Evolutionary conservation across 108 stramenopile genomes (phyloP).

Genomic region (Bacterosira constricta): DNA sequence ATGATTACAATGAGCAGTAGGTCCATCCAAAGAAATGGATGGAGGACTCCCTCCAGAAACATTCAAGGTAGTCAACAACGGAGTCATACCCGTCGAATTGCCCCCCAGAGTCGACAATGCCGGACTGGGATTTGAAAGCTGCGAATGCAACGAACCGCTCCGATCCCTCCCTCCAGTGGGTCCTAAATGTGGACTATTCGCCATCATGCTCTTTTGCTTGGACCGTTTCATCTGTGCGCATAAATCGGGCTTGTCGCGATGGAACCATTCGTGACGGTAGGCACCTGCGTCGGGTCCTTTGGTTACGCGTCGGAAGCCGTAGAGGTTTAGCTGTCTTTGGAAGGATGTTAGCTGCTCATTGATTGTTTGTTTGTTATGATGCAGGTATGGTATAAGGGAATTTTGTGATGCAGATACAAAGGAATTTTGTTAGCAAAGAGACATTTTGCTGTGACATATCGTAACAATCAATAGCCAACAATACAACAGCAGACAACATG

Average conservation of each 20-base stretch:
- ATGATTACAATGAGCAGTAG: neutral
- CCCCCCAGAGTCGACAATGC: slow-evolving; percentile 33
- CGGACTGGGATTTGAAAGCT: slow-evolving; percentile 50
- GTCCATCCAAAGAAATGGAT: slow-evolving; percentile 39
- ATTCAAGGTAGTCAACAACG: slow-evolving; percentile 22
- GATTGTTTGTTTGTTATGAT: no score
- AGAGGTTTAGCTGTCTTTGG: slow-evolving; percentile 89
- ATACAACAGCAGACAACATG: no score
- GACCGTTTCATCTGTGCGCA: slow-evolving; percentile 88
- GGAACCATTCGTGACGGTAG: slow-evolving; percentile 93
- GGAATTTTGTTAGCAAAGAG: no score
- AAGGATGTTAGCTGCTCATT: slow-evolving; percentile 68
- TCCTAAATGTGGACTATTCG: slow-evolving; percentile 57
- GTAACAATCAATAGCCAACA: no score
- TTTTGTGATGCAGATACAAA: no score
- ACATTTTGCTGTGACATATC: no score
- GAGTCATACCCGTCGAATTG: slow-evolving; percentile 50
- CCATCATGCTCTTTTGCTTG: slow-evolving; percentile 74
- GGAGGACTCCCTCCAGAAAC: slow-evolving; percentile 33
- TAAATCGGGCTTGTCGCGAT: slow-evolving; percentile 86
- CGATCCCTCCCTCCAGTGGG: slow-evolving; percentile 42
- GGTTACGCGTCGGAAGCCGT: slow-evolving; percentile 72
- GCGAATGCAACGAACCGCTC: slow-evolving; percentile 43
- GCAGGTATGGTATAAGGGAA: no score
- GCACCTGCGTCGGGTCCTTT: slow-evolving; percentile 91